A percentile compares a stretch with the other conserved stretches of the same genome.
Evolutionary conservation across 192 early-diverging fungal species (phyloP).

Genomic region (Coemansia sp.): DNA sequence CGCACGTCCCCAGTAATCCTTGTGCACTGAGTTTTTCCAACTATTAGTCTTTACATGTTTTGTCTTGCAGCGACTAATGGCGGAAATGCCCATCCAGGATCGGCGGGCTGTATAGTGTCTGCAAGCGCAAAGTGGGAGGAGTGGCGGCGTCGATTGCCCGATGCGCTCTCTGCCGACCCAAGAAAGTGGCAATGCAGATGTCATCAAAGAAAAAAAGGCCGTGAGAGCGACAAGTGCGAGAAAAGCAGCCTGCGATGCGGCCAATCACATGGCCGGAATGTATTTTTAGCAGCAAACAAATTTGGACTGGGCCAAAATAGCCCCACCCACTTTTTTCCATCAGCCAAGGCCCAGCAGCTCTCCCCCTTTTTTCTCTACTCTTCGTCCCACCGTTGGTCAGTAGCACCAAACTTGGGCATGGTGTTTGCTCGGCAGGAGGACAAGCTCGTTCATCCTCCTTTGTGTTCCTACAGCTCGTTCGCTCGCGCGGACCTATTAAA

Average conservation of each 20-base stretch:
- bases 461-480: background rate
- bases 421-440: background rate
- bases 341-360: too few relatives aligned
- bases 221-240: background rate
- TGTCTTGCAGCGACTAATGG: background rate
- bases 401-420: background rate
- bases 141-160: too few relatives aligned
- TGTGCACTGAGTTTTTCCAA: too few relatives aligned
- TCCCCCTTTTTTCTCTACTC: background rate
- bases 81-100: background rate
- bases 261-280: constrained; percentile 16
- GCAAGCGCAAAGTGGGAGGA: too few relatives aligned
- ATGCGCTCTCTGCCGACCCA: background rate
- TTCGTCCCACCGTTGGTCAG: background rate
- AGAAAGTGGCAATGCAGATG: background rate
- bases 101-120: background rate
- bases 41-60: too few relatives aligned
- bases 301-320: constrained; percentile 4
- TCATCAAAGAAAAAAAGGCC: background rate
- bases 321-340: background rate
- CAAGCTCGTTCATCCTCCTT: background rate
- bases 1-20: background rate
- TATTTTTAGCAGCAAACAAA: constrained; percentile 18
- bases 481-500: background rate
- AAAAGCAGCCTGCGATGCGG: background rate